phyloP scores from a whole-genome alignment of 306 rosid species.

The Fragaria ananassa region DNA sequence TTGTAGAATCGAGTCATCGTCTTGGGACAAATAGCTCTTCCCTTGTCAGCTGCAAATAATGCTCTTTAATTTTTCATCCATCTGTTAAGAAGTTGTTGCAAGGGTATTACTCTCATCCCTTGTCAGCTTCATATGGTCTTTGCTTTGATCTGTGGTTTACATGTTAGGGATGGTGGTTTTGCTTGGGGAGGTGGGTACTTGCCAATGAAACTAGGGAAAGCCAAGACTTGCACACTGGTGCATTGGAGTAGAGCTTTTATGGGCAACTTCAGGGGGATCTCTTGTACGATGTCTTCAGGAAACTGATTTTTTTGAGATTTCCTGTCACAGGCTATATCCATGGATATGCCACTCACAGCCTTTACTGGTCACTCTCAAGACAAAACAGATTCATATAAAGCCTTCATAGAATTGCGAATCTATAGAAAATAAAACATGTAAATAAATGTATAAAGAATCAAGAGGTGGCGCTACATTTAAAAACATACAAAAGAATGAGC shows the following conservation, averaged over 20 bases:
- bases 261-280: no score
- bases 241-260: no score
- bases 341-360: no score
- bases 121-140: not conserved
- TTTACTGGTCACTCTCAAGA: not conserved
- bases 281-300: no score
- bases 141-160: not conserved
- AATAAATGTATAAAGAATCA: not conserved
- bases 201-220: no score
- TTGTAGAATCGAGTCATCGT: no score
- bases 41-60: not conserved
- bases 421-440: not conserved
- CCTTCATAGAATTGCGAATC: not conserved
- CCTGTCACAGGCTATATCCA: no score
- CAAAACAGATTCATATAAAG: not conserved
- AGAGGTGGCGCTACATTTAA: not conserved
- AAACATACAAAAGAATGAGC: not conserved
- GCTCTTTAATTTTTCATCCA: not conserved
- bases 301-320: no score
- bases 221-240: no score
- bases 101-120: not conserved
- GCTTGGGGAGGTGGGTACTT: no score
- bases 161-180: no score
- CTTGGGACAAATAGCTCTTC: not conserved
- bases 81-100: not conserved